Evolutionary conservation across 768 basidiomycete species (phyloP).

Genomic region (Trametes cubensis): DNA sequence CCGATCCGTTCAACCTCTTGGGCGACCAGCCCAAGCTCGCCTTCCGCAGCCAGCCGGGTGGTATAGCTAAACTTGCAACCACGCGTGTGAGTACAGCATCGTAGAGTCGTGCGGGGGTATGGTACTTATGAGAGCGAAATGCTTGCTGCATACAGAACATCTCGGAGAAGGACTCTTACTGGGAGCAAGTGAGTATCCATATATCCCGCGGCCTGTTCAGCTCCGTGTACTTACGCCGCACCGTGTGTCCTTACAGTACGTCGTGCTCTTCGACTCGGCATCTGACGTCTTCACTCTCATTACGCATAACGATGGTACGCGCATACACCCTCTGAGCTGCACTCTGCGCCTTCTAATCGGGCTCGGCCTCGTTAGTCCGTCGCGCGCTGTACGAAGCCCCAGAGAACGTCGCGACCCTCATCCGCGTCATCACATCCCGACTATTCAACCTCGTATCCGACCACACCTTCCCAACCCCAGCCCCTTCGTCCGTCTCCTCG

Average conservation of each 20-base stretch:
- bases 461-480: constrained; percentile 74
- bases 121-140: background rate
- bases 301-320: constrained; percentile 81
- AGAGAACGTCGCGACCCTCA: constrained; percentile 83
- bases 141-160: constrained; percentile 57
- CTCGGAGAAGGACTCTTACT: constrained; percentile 74
- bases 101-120: background rate
- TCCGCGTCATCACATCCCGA: constrained; percentile 66
- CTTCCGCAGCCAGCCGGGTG: constrained; percentile 81
- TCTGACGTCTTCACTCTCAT: constrained; percentile 92
- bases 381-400: constrained; percentile 81
- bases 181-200: constrained; percentile 73
- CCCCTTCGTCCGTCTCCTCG: constrained; percentile 59
- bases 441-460: constrained; percentile 77
- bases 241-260: constrained; percentile 55
- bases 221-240: background rate
- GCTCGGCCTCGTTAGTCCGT: constrained; percentile 56
- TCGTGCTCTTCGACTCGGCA: constrained; percentile 82
- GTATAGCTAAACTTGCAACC: constrained; percentile 74
- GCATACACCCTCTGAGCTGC: background rate
- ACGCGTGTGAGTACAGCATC: constrained; percentile 58
- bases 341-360: background rate
- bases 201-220: background rate
- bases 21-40: constrained; percentile 89
- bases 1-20: constrained; percentile 74